Conservation (phyloP, 192 early-diverging fungal genomes). For the Coemansia sp. region DNA sequence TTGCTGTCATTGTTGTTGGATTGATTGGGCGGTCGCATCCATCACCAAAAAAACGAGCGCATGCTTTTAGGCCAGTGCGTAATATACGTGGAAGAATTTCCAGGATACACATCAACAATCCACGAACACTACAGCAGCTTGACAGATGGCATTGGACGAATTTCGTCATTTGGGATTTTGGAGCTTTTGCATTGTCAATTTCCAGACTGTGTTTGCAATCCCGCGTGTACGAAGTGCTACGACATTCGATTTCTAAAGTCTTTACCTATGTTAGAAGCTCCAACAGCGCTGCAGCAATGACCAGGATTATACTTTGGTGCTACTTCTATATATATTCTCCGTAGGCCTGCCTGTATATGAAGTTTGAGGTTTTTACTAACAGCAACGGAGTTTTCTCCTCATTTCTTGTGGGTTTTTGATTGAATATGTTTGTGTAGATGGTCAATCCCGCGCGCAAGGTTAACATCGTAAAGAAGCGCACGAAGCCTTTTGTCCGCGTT, state of each 20-base stretch:
- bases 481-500: constrained; percentile 92
- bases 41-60: not conserved
- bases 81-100: not conserved
- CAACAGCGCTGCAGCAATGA: not conserved
- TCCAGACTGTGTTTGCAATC: not conserved
- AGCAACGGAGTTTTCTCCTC: not conserved
- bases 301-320: not conserved
- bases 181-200: not conserved
- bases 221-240: not conserved
- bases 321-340: not conserved
- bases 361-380: not conserved
- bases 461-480: constrained; percentile 99
- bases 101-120: not conserved
- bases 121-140: not conserved
- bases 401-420: not conserved
- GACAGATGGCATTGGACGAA: not conserved
- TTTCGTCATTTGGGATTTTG: not conserved
- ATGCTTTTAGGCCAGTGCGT: not conserved
- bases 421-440: constrained; percentile 61
- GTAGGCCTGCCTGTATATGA: not conserved
- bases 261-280: not conserved
- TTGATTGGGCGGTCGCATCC: constrained; percentile 7
- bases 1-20: not conserved
- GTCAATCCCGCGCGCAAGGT: constrained; percentile 91
- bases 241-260: not conserved